Percentiles rank a stretch among this genome's conserved stretches.
These are phyloP conservation scores for Yamadazyma akitaensis DNA, from an alignment of 805 yeast genomes.

Conservation along the genomic window DNA sequence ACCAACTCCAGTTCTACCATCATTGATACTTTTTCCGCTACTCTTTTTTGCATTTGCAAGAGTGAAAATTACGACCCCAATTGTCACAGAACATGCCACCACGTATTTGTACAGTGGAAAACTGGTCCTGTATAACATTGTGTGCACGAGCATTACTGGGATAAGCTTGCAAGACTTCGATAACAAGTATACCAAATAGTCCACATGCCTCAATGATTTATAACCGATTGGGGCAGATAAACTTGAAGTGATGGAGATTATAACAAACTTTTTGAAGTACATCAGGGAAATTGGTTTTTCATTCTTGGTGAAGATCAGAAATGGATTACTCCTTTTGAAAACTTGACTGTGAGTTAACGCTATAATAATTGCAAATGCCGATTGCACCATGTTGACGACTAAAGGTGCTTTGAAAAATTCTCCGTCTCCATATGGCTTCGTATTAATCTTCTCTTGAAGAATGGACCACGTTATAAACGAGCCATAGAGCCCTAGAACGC, in stretches of 20 bases:
- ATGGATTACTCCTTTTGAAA: conserved; percentile 26
- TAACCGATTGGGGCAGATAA: conserved; percentile 82
- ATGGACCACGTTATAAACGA: conserved; percentile 91
- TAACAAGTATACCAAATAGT: conserved; percentile 75
- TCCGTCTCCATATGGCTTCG: conserved; percentile 60
- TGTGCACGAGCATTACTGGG: conserved; percentile 89
- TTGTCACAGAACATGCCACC: conserved; percentile 75
- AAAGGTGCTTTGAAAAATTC: conserved; percentile 68
- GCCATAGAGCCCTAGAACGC: conserved; percentile 68
- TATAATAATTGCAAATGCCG: conserved; percentile 63
- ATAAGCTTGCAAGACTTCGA: conserved; percentile 92
- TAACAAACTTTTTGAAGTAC: conserved; percentile 35
- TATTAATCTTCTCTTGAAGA: conserved; percentile 82
- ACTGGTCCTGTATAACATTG: conserved; percentile 60
- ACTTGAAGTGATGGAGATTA: conserved; percentile 72
- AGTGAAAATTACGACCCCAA: conserved; percentile 82
- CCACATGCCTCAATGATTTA: conserved; percentile 75
- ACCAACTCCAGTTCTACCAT: conserved; percentile 52
- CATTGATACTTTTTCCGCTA: conserved; percentile 25
- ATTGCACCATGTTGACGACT: conserved; percentile 73
- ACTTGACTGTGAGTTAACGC: conserved; percentile 58
- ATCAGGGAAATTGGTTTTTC: conserved; percentile 13
- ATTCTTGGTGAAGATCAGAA: conserved; percentile 32
- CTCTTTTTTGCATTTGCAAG: conserved; percentile 27
- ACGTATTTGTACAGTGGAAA: conserved; percentile 75